Conservation (phyloP, 2,329 filamentous ascomycete species). For the Aspergillus sergii region DNA sequence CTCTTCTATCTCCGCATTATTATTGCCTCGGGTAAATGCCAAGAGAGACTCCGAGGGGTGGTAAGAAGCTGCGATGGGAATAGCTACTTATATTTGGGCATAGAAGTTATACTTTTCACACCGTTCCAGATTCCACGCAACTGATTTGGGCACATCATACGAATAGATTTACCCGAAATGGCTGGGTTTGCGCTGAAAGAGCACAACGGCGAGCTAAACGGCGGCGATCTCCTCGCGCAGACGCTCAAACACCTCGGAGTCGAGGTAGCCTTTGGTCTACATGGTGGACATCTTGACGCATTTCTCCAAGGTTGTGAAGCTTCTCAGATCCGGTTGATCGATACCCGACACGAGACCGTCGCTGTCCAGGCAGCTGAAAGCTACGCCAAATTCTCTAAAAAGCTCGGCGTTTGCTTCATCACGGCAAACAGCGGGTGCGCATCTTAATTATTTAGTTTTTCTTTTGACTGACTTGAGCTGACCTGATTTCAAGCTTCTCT, state of each 20-base stretch:
- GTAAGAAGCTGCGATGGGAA: background rate
- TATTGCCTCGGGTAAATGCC: background rate
- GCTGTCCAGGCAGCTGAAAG: constrained; percentile 53
- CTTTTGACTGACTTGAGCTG: background rate
- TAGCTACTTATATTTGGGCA: background rate
- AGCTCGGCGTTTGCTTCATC: constrained; percentile 50
- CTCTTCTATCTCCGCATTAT: background rate
- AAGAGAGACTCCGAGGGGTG: background rate
- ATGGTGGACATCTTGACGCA: constrained; percentile 53
- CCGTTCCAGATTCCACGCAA: background rate
- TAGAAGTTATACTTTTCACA: background rate
- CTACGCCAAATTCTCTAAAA: constrained; percentile 48
- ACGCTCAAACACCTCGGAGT: constrained; percentile 46
- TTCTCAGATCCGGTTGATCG: constrained; percentile 46
- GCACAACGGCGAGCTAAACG: constrained; percentile 37
- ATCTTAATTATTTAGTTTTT: background rate
- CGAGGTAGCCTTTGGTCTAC: constrained; percentile 50
- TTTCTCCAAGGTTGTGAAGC: constrained; percentile 49
- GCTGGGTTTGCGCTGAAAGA: background rate
- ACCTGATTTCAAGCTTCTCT: constrained; percentile 38
- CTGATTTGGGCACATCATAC: background rate
- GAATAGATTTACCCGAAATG: background rate
- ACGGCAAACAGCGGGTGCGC: constrained; percentile 52
- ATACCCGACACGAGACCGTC: constrained; percentile 52
- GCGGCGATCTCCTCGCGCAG: constrained; percentile 52